Base-by-base conservation (phyloP, 2,329 filamentous ascomycete genomes). In the Aspergillus vadensis region DNA sequence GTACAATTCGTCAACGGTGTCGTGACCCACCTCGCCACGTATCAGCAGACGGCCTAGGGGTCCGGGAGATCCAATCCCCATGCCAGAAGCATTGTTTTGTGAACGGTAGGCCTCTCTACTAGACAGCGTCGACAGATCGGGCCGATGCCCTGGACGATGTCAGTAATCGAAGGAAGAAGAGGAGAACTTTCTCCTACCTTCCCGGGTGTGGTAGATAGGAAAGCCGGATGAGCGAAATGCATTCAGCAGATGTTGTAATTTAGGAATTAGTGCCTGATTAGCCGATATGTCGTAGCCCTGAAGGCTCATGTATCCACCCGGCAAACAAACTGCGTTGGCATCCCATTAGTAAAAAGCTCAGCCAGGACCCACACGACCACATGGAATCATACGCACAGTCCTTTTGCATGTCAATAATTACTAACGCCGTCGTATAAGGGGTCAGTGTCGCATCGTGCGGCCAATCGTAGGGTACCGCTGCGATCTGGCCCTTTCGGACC, bases 41-140 rank as follows among this genome's bases (percentile, higher is more conserved):
- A 88, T 76, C 4, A 88, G 73, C 2, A 87, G 77, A n/a, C 82
- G 81, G 1, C 86, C 85, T 48, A 87, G 70, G 1, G 85, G 85
- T 0, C 85, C 85, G 14, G 63, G 72, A 10, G 80, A 79, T 3
- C 79, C 81, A 49, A 87, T 86, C 0, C 82, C 81, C n/a, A 83
- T 66, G 7, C 79, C 77, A 0, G 78, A 77, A 4, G 77, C 65
- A 63, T 85, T 85, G 59, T 86, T 83, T 12, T 76, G 76, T 43
- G 82, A 85, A 3, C 85, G 80, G 53, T 80, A 81, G 2, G 70
- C 70, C 68, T 88, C 85, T n/a, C 85, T 76, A 10, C 77, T 74
- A 0, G 83, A 82, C 0, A 87, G 78, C 7, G 85, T 86, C 0
- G 83, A 83, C 5, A 87, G 76, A 65, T 86, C 81, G 0, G 83